phyloP scores from a whole-genome alignment of 768 basidiomycete species.

The Boletus sensibilis region DNA sequence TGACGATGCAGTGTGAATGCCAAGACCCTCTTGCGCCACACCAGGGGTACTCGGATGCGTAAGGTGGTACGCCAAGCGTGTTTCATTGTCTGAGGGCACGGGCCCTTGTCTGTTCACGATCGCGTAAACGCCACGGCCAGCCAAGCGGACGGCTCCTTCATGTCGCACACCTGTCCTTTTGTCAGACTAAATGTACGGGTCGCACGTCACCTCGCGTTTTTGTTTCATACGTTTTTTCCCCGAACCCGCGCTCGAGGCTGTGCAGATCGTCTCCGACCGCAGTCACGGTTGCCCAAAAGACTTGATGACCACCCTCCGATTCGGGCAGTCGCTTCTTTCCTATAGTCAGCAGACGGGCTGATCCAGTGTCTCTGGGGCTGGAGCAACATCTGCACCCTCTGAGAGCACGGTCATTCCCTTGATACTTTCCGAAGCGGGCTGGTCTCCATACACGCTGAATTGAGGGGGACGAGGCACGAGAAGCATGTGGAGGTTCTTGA shows the following conservation, averaged over 20 bases:
- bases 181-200: too few species aligned
- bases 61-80: slow-evolving; percentile 58
- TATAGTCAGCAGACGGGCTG: too few species aligned
- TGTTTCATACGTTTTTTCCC: background rate
- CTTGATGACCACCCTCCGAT: too few species aligned
- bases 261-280: slow-evolving; percentile 32
- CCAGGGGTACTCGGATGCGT: slow-evolving; percentile 52
- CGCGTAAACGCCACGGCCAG: slow-evolving; percentile 58
- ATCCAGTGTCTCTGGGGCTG: too few species aligned
- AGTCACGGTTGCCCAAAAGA: slow-evolving; percentile 15
- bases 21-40: slow-evolving; percentile 55
- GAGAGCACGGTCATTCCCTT: too few species aligned
- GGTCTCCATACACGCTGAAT: slow-evolving; percentile 29
- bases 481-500: slow-evolving; percentile 49
- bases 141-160: slow-evolving; percentile 52
- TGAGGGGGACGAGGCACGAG: slow-evolving; percentile 25
- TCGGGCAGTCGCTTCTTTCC: too few species aligned
- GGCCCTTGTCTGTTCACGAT: slow-evolving; percentile 50
- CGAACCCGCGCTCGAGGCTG: background rate
- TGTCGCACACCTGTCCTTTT: slow-evolving; percentile 46
- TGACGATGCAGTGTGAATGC: slow-evolving; percentile 40
- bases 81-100: slow-evolving; percentile 45
- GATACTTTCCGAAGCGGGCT: too few species aligned
- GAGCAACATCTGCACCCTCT: too few species aligned
- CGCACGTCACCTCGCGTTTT: slow-evolving; percentile 40